Evolutionary conservation across 176 grass and related monocot species (phyloP).

Genomic region (Tillandsia leiboldiana): DNA sequence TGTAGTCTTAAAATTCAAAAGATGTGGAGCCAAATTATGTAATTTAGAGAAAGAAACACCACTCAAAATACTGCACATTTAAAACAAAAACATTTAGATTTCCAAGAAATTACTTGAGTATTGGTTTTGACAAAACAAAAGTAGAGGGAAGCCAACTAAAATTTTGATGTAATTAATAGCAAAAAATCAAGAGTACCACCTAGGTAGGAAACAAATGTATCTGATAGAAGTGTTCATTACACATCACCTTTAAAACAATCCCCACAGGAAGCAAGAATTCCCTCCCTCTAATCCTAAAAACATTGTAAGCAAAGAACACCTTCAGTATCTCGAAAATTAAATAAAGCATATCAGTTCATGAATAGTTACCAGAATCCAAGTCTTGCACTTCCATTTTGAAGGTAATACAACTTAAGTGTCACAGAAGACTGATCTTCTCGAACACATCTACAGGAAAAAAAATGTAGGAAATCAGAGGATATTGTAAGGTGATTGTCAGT

Average conservation of each 20-base stretch:
- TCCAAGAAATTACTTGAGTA: not conserved
- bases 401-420: conserved; percentile 82
- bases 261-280: conserved; percentile 93
- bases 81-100: not conserved
- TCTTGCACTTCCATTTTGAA: conserved; percentile 96
- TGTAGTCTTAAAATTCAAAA: not conserved
- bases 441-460: conserved; percentile 63
- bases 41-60: not conserved
- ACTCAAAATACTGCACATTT: not conserved
- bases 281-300: conserved; percentile 75
- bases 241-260: conserved; percentile 82
- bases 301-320: conserved; percentile 17
- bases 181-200: too few species aligned
- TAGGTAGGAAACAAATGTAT: too few species aligned
- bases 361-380: conserved; percentile 87
- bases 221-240: not conserved
- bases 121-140: conserved; percentile 18
- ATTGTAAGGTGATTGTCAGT: not conserved
- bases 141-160: not conserved
- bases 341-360: not conserved
- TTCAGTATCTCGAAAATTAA: not conserved
- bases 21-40: too few species aligned
- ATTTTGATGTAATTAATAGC: not conserved
- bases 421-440: conserved; percentile 70
- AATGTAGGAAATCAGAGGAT: conserved; percentile 15